These are phyloP conservation scores for Fusarium sp. DNA, from an alignment of 2,329 filamentous ascomycete genomes.

Conservation along the genomic window DNA sequence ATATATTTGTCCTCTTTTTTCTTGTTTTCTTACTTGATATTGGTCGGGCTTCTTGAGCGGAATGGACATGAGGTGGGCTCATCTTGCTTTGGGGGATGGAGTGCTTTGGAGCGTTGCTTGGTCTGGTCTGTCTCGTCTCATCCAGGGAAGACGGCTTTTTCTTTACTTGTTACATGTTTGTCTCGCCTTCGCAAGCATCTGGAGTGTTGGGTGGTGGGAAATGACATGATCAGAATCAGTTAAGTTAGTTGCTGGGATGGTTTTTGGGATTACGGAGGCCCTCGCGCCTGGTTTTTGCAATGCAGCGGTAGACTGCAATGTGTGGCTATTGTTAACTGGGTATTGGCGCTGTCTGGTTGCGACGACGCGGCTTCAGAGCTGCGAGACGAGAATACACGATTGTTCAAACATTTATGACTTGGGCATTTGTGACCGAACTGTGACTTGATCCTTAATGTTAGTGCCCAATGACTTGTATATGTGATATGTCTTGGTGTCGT, in stretches of 20 bases:
- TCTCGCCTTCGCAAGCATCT: constrained; percentile 46
- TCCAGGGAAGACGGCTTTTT: constrained; percentile 39
- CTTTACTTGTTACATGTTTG: constrained; percentile 35
- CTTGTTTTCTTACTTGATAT: constrained; percentile 34
- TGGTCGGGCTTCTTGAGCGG: constrained; percentile 15
- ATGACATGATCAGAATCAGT: constrained; percentile 48
- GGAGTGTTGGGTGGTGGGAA: constrained; percentile 43
- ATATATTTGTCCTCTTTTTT: constrained; percentile 46
- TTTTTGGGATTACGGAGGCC: constrained; percentile 46
- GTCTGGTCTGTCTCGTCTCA: constrained; percentile 43
- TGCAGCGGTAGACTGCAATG: constrained; percentile 44
- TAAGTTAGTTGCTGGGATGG: constrained; percentile 40
- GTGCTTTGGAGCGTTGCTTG: constrained; percentile 43
- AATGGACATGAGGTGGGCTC: constrained; percentile 30
- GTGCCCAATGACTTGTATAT: neutral
- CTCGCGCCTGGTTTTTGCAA: constrained; percentile 52
- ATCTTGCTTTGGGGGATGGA: constrained; percentile 31
- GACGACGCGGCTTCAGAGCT: constrained; percentile 45
- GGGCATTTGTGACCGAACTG: neutral
- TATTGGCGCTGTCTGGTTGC: constrained; percentile 48
- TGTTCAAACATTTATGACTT: constrained; percentile 41
- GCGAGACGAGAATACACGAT: constrained; percentile 54
- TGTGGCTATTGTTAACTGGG: constrained; percentile 48
- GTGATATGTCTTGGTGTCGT: neutral
- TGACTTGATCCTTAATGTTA: neutral